Conservation (phyloP, 495 filamentous ascomycete species). For the Hypoxylon intermedium region DNA sequence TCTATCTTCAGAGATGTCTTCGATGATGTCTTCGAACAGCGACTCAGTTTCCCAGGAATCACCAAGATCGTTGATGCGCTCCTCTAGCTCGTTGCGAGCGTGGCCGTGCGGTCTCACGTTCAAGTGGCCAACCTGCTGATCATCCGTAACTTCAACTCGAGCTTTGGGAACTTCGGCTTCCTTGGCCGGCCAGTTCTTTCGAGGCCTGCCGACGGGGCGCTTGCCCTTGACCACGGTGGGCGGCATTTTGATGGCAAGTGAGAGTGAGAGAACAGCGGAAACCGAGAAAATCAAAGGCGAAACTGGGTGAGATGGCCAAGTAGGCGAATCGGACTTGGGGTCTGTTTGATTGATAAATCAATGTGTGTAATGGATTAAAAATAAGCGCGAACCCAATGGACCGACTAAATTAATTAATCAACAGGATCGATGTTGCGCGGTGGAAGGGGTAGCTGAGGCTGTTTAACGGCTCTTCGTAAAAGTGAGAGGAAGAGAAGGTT, state of each 20-base stretch:
- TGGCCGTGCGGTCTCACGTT: slow-evolving; percentile 32
- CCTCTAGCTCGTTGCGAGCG: slow-evolving; percentile 57
- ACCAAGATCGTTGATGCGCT: slow-evolving; percentile 66
- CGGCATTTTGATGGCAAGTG: not conserved
- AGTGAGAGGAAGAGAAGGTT: slow-evolving; percentile 4
- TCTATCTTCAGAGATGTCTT: slow-evolving; percentile 67
- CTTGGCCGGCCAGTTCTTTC: slow-evolving; percentile 15
- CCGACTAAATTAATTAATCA: slow-evolving; percentile 19
- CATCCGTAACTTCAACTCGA: slow-evolving; percentile 34
- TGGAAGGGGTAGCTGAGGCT: slow-evolving; percentile 4
- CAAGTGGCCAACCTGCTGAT: slow-evolving; percentile 38
- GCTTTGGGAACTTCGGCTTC: slow-evolving; percentile 4
- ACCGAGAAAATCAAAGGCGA: slow-evolving; percentile 2
- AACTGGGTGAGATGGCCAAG: not conserved
- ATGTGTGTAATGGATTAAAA: not conserved
- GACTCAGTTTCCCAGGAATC: slow-evolving; percentile 74
- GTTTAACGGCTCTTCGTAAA: not conserved
- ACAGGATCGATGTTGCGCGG: not conserved
- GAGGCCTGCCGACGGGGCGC: slow-evolving; percentile 31
- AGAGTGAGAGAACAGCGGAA: not conserved
- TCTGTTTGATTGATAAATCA: not conserved
- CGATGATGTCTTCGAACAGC: slow-evolving; percentile 71
- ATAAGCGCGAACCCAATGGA: slow-evolving; percentile 16
- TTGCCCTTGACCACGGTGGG: slow-evolving; percentile 17
- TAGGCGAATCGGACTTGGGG: slow-evolving; percentile 3